Evolutionary conservation across 129 eudicot species (phyloP).

Genomic region (Silybum marianum): DNA sequence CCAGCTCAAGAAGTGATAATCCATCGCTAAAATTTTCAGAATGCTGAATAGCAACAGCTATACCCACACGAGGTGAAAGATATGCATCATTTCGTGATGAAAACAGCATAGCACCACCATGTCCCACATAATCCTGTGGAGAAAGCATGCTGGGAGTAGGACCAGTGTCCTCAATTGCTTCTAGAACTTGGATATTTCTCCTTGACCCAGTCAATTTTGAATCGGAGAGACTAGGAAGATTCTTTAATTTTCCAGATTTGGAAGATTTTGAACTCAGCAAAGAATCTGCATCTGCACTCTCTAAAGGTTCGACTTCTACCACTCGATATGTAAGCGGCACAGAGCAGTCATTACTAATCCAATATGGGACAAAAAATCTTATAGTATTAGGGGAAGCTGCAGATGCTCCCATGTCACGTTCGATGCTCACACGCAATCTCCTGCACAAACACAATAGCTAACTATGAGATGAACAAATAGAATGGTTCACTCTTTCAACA

Average conservation of each 20-base stretch:
- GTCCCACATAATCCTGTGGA: constrained; percentile 97
- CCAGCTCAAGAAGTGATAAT: constrained; percentile 90
- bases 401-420: constrained; percentile 93
- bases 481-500: neutral
- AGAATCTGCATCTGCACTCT: constrained; percentile 59
- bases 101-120: constrained; percentile 80
- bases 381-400: constrained; percentile 81
- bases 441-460: constrained; percentile 36
- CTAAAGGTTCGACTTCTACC: constrained; percentile 88
- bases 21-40: constrained; percentile 84
- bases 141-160: constrained; percentile 95
- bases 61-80: constrained; percentile 89
- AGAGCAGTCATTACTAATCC: constrained; percentile 79
- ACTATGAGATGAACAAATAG: constrained; percentile 11
- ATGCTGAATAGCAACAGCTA: constrained; percentile 77
- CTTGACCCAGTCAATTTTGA: constrained; percentile 42
- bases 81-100: constrained; percentile 89
- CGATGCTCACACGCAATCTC: constrained; percentile 95
- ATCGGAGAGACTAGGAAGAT: constrained; percentile 33
- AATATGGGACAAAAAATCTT: constrained; percentile 91
- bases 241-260: constrained; percentile 53
- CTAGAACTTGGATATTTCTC: constrained; percentile 78
- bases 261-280: constrained; percentile 48
- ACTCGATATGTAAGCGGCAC: constrained; percentile 73
- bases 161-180: constrained; percentile 87